Evolutionary conservation across 345 rosid species (phyloP).

Genomic region (Hevea brasiliensis): DNA sequence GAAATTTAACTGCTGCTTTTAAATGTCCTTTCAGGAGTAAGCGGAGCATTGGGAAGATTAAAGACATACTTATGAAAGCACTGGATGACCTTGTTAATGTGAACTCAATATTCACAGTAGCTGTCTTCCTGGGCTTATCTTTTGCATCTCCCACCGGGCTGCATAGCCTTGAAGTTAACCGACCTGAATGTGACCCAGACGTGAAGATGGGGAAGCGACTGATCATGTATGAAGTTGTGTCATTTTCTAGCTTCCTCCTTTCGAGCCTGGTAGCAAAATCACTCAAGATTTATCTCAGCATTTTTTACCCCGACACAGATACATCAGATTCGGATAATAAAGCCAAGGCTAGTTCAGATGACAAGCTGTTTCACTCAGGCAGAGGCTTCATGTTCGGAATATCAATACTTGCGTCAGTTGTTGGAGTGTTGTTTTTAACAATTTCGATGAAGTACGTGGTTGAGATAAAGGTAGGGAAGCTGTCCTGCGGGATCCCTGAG

Average conservation of each 20-base stretch:
- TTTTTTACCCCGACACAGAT: not conserved
- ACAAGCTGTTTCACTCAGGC: accelerated
- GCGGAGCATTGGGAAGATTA: not conserved
- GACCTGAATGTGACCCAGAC: conserved; percentile 19
- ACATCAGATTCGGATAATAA: not conserved
- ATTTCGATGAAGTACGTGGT: conserved; percentile 37
- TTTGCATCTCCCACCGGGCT: conserved; percentile 1
- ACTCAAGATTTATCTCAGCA: conserved; percentile 27
- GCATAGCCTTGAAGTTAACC: conserved; percentile 20
- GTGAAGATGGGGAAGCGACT: not conserved
- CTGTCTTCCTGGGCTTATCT: conserved; percentile 30
- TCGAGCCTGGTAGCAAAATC: conserved; percentile 44
- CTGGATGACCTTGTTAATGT: not conserved
- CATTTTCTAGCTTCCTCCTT: conserved; percentile 35
- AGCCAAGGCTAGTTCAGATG: not conserved
- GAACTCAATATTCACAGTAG: not conserved
- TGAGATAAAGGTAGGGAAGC: conserved; percentile 33
- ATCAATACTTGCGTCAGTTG: conserved; percentile 25
- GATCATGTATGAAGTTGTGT: conserved; percentile 27
- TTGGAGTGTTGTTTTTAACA: conserved; percentile 31
- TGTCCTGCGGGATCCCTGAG: not conserved
- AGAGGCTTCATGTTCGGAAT: not conserved
- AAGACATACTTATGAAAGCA: not conserved
- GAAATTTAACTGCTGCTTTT: too few species aligned
- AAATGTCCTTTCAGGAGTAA: not conserved